A percentile compares a stretch with the other conserved stretches of the same genome.
phyloP scores from a whole-genome alignment of 2,329 filamentous ascomycete genomes.

The Colletotrichum theobromicola region DNA sequence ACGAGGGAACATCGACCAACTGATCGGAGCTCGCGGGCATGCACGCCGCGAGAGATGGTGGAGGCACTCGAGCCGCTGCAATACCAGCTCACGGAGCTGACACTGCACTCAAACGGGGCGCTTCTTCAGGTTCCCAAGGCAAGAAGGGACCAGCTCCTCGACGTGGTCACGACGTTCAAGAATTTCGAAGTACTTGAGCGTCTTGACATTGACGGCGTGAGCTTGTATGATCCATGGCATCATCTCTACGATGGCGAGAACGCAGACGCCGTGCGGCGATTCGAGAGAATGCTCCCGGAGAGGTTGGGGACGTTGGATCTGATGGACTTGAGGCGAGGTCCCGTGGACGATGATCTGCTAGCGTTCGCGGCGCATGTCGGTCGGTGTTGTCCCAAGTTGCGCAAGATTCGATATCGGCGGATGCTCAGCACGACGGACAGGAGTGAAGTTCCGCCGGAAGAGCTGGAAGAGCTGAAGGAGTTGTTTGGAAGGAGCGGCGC shows the following conservation, averaged over 20 bases:
- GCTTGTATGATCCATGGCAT: background rate
- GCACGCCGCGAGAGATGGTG: background rate
- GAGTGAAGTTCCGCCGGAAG: background rate
- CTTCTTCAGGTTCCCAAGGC: background rate
- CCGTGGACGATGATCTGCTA: background rate
- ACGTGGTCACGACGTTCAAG: background rate
- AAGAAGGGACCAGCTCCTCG: background rate
- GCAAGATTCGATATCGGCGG: background rate
- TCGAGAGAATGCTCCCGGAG: background rate
- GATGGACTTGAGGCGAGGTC: background rate
- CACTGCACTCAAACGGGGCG: background rate
- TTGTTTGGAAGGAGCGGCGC: background rate
- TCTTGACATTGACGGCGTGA: background rate
- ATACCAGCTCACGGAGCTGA: background rate
- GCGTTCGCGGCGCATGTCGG: background rate
- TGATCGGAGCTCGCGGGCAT: background rate
- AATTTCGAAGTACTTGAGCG: background rate
- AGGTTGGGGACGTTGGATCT: background rate
- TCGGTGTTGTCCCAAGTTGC: background rate
- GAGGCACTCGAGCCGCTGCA: background rate
- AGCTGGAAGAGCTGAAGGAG: background rate
- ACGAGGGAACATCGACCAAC: background rate
- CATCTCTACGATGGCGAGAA: background rate
- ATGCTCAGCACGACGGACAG: fast-evolving
- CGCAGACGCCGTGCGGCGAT: background rate